Base-by-base conservation (phyloP, 2,329 filamentous ascomycete genomes). In the Dactylellina parvicollis region DNA sequence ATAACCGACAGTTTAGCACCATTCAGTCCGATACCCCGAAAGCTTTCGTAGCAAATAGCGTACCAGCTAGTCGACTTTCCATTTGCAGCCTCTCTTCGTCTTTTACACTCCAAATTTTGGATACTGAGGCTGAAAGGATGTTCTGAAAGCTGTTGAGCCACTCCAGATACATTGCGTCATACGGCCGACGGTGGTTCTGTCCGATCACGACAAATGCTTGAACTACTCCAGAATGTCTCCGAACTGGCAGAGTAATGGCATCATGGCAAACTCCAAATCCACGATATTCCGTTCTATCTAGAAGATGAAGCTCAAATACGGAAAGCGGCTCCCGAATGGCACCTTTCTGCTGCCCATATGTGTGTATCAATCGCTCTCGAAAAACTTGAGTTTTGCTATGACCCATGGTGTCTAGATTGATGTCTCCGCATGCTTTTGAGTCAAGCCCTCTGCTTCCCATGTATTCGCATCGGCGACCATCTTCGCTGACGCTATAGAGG, bases 181-280 rank as follows among this genome's bases (percentile, higher is more conserved):
- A 94, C 0, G 90, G 91, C 55, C 91, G 84, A 38, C 90, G 83
- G 1, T 92, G 90, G 78, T 96, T 96, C 8, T 91, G 83, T 2
- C 91, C 92, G 79, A 95, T 84, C 1, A 95, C 86, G 9, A 95
- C 83, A 77, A 95, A 95, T 0, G 91, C 92, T 16, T 72, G 67
- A 14, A 0, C 92, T 85, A 0, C 90, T 87, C 2, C 85, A 85
- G 65, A 92, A 90, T 4, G 83, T 90, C 0, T 90, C 92, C 0
- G 90, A 89, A 96, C 89, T 0, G 92, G 91, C 77, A 92, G 91
- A 1, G 94, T 85, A 4, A 94, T 89, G 12, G 92, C 86, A 0
- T 89, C 88, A 10, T 84, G 84, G 66, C 89, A 91, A 3, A 88
- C 61, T 18, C 59, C 67, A 34, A 72, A 72, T 28, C 67, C 67